Base-by-base conservation (phyloP, 1,139 yeast genomes). In the Yamadazyma kanchanaburiensis region DNA sequence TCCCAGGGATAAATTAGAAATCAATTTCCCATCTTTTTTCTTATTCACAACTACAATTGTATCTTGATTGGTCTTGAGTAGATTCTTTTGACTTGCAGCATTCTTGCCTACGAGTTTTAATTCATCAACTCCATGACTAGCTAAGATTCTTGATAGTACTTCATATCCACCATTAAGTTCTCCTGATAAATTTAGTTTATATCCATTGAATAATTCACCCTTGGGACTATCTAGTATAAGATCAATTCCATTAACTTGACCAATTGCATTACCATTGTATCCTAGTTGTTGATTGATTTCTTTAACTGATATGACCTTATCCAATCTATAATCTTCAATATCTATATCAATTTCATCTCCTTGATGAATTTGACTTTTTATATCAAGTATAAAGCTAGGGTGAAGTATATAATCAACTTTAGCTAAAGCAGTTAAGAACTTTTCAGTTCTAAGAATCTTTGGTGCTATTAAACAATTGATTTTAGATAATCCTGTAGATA, bases 371-470 rank as follows among this genome's bases (percentile, higher is more conserved):
- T 30, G 30, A 4, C 60, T 31, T 35, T 75, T 41, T 0, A 75
- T 60, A 25, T 70, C 75, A 10, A 50, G 46, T 14, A 75, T 42
- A 36, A 64, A 74, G n/a, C 51, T 47, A 0, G 80, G 79, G 34
- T 72, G 74, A 2, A 75, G 42, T 12, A 80, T 66, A 16, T 53
- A 47, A 10, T 47, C 39, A 2, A 58, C 70, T 32, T 49, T 53
- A 34, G 64, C 52, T 32, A 68, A 49, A 35, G 72, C 57, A 20
- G 61, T 53, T 35, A 91, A 64, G 48, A 89, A 89, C 55, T 91
- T 91, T 37, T 84, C 95, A 0, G 97, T 91, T 41, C 97, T 70
- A 44, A 83, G 55, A 9, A 82, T 69, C 38, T 78, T 77, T 2
- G 96, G 95, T 0, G 96, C 91, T 12, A 89, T 64, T 7, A 83